phyloP scores from a whole-genome alignment of 78 protist genomes.

The Speleostelium caveatum region DNA sequence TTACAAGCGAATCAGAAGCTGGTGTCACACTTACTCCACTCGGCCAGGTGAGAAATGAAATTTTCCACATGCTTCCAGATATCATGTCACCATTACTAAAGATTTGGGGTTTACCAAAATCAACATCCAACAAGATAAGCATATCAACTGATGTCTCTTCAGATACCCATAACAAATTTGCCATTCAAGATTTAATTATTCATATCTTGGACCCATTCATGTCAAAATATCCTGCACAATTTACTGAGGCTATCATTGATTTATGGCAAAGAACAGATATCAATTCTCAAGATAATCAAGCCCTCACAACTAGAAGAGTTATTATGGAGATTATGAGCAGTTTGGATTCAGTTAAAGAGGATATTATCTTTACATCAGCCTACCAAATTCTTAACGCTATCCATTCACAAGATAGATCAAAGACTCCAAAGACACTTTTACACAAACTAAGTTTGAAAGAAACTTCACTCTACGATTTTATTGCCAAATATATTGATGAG shows the following conservation, averaged over 20 bases:
- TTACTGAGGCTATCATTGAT: constrained; percentile 45
- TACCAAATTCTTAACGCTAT: constrained; percentile 23
- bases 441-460: constrained; percentile 62
- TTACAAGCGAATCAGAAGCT: constrained; percentile 47
- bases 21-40: constrained; percentile 40
- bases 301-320: constrained; percentile 18
- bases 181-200: constrained; percentile 64
- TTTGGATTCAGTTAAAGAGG: constrained; percentile 63
- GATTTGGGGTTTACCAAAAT: constrained; percentile 64
- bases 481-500: constrained; percentile 41
- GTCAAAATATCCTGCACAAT: constrained; percentile 62
- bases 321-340: constrained; percentile 67
- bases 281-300: not conserved
- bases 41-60: constrained; percentile 55
- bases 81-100: constrained; percentile 38
- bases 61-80: constrained; percentile 3
- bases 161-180: constrained; percentile 74
- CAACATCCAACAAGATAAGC: constrained; percentile 27
- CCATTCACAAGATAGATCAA: constrained; percentile 35
- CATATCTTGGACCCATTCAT: constrained; percentile 69
- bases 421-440: constrained; percentile 15
- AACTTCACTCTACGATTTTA: constrained; percentile 57
- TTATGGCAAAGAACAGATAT: constrained; percentile 54
- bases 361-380: constrained; percentile 19
- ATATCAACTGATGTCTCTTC: constrained; percentile 68